Base-by-base conservation (phyloP, 768 basidiomycete genomes). In the Lepiota venenata region DNA sequence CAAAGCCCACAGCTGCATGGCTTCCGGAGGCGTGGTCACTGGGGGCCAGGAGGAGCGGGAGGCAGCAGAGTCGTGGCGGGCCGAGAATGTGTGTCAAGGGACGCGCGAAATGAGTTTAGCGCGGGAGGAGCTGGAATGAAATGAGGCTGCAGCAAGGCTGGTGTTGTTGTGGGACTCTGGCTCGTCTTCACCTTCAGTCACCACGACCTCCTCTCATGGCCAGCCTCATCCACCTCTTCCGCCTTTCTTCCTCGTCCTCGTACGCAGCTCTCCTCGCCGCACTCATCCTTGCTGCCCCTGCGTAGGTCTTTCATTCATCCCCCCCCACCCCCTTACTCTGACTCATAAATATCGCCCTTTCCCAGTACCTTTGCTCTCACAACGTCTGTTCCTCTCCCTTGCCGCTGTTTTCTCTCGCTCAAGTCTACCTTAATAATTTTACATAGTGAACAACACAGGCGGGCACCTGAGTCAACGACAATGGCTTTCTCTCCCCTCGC, bases 71-170 rank as follows among this genome's bases (percentile, higher is more conserved):
- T 36, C 15, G 20, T 2, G 9, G 39, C 45, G 52, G 44, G 44
- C 52, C 45, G 52, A 27, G 20, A 46, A 38, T 12, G 52, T 37
- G 52, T 52, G 51, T 47, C 32, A 54, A 53, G 52, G 52, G 52
- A 47, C 37, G 52, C 21, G 21, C 21, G 11, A 44, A 35, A 32
- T 32, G 38, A 40, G 44, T 54, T 39, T 47, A 29, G 52, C 38
- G 36, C 29, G 18, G 14, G 41, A 35, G 44, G 47, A 32, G 37
- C 25, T 25, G 25, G 25, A 25, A 25, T 25, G 52, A 54, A 54
- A 54, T 54, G 52, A 12, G 52, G 18, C 15, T 15, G 12, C 52
- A 39, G 32, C 27, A 44, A 54, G 52, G 52, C 52, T 25, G 25
- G 25, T 2, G 3, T 2, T 25, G 25, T 54, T 41, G 52, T 32